phyloP scores from a whole-genome alignment of 345 rosid species.

The Pelargonium nanum region DNA sequence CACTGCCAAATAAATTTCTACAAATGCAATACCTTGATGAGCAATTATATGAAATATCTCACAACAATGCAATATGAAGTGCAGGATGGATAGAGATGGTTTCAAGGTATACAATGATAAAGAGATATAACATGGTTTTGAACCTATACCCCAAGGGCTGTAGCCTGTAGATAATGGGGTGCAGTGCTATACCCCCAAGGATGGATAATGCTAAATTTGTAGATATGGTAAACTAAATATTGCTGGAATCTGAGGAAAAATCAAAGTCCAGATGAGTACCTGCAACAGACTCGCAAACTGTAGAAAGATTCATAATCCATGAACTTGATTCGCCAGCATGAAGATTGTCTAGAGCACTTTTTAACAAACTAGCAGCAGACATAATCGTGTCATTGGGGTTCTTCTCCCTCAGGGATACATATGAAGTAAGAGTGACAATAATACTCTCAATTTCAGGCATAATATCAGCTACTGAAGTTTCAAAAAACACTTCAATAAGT shows the following conservation, averaged over 20 bases:
- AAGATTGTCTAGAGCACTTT: slow-evolving; percentile 41
- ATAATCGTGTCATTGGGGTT: slow-evolving; percentile 58
- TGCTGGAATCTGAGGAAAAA: neutral
- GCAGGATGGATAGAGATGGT: neutral
- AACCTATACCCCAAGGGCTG: neutral
- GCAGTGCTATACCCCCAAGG: neutral
- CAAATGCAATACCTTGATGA: neutral
- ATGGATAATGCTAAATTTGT: neutral
- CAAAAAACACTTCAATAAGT: slow-evolving; percentile 45
- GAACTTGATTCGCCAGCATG: slow-evolving; percentile 27
- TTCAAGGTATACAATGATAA: neutral
- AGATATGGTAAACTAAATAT: neutral
- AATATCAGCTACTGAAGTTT: slow-evolving; percentile 28
- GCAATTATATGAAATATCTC: neutral
- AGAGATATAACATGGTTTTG: neutral
- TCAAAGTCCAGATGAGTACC: slow-evolving; percentile 32
- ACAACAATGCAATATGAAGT: neutral
- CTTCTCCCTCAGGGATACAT: slow-evolving; percentile 35
- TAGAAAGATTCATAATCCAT: slow-evolving; percentile 37
- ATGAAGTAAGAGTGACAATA: slow-evolving; percentile 42
- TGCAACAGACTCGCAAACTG: slow-evolving; percentile 41
- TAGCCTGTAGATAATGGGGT: neutral
- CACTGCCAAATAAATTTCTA: neutral
- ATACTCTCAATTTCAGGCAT: slow-evolving; percentile 37
- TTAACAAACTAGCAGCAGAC: slow-evolving; percentile 43